phyloP scores from a whole-genome alignment of 306 rosid species.

The Pueraria montana region DNA sequence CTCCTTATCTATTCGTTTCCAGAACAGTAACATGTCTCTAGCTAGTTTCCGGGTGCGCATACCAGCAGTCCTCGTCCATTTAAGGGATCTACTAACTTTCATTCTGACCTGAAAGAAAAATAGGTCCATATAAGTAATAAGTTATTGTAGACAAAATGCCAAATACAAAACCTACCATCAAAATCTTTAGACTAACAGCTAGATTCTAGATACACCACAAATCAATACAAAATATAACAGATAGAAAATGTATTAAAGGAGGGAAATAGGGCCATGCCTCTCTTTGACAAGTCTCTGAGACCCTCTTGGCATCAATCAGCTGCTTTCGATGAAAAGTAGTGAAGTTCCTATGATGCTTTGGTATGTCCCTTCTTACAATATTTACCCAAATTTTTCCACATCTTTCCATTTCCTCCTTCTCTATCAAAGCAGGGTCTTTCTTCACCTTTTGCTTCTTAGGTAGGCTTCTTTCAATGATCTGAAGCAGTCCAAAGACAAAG shows the following conservation, averaged over 20 bases:
- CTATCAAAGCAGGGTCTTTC: constrained; percentile 85
- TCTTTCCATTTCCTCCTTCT: constrained; percentile 92
- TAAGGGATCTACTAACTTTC: constrained; percentile 91
- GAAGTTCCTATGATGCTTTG: constrained; percentile 86
- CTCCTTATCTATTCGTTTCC: constrained; percentile 98
- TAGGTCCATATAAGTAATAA: constrained; percentile 44
- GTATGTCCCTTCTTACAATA: constrained; percentile 91
- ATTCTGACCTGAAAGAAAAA: constrained; percentile 74
- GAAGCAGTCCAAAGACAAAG: constrained; percentile 49
- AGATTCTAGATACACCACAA: constrained; percentile 39
- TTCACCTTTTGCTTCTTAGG: constrained; percentile 83
- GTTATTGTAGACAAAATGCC: constrained; percentile 28
- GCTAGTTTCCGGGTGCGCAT: constrained; percentile 92
- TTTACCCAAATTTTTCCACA: constrained; percentile 86
- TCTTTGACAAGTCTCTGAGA: constrained; percentile 95
- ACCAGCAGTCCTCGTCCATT: constrained; percentile 79
- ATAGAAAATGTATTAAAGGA: constrained; percentile 22
- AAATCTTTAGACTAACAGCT: constrained; percentile 34
- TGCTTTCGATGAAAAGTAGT: constrained; percentile 86
- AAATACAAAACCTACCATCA: constrained; percentile 32
- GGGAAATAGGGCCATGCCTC: constrained; percentile 72
- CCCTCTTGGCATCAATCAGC: constrained; percentile 90
- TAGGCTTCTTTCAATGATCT: constrained; percentile 96
- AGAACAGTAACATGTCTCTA: constrained; percentile 90
- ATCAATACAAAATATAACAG: constrained; percentile 16